Conservation (phyloP, 2,329 filamentous ascomycete species). For the Paraphoma chrysanthemicola region DNA sequence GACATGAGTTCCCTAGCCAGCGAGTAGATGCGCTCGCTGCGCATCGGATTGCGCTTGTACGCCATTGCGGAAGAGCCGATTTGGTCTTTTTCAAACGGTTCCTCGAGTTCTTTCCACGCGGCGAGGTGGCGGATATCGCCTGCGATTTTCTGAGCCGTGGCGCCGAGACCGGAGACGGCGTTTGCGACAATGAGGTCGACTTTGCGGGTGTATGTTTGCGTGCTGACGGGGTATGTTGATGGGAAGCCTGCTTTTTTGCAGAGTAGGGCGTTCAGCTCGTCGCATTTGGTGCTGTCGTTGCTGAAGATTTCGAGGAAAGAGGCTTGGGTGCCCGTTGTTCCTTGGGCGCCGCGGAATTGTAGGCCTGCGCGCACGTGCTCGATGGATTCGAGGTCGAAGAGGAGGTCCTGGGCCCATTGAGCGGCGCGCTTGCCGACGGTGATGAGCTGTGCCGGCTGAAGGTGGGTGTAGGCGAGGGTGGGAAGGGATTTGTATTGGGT, state of each 20-base stretch:
- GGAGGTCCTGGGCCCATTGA: constrained; percentile 77
- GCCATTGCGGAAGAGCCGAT: constrained; percentile 58
- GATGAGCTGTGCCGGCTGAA: constrained; percentile 69
- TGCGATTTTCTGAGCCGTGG: constrained; percentile 78
- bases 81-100: constrained; percentile 81
- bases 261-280: constrained; percentile 68
- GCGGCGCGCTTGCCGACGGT: constrained; percentile 73
- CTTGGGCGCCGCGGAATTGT: constrained; percentile 70
- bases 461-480: constrained; percentile 79
- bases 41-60: constrained; percentile 69
- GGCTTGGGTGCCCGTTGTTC: constrained; percentile 61
- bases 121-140: constrained; percentile 77
- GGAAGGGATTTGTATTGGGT: constrained; percentile 74
- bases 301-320: constrained; percentile 76
- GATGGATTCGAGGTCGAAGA: constrained; percentile 77
- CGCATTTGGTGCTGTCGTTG: constrained; percentile 65
- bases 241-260: constrained; percentile 71
- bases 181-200: constrained; percentile 83
- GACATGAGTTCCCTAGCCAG: constrained; percentile 64
- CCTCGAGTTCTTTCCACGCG: constrained; percentile 81
- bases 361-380: constrained; percentile 73
- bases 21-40: constrained; percentile 67
- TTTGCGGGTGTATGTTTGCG: constrained; percentile 80
- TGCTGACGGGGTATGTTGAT: constrained; percentile 68
- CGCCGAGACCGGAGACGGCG: constrained; percentile 78